A percentile compares a stretch with the other conserved stretches of the same genome.
Evolutionary conservation across 768 basidiomycete species (phyloP).

Genomic region (Mycena belliarum): DNA sequence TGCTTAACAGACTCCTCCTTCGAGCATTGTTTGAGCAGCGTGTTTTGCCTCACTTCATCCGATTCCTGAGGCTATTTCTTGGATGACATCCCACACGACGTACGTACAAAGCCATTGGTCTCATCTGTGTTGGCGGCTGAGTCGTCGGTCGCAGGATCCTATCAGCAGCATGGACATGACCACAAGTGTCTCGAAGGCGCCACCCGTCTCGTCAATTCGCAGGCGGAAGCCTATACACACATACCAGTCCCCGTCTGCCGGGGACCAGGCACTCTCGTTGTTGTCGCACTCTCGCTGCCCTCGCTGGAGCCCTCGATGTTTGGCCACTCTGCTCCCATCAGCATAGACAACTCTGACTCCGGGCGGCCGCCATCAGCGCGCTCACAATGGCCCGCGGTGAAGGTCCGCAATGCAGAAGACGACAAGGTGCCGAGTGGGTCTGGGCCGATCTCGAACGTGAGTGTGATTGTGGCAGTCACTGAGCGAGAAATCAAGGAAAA

Average conservation of each 20-base stretch:
- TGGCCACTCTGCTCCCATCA: conserved; percentile 53
- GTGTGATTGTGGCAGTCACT: conserved; percentile 18
- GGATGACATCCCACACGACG: background rate
- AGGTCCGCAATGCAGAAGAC: conserved; percentile 48
- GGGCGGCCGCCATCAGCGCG: conserved; percentile 46
- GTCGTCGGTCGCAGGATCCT: background rate
- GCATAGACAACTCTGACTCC: conserved; percentile 40
- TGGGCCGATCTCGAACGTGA: conserved; percentile 17
- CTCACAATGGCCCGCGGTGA: conserved; percentile 48
- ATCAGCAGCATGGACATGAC: conserved; percentile 2
- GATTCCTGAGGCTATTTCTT: background rate
- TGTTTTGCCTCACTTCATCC: too few relatives aligned
- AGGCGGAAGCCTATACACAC: conserved; percentile 59
- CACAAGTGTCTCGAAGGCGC: conserved; percentile 9
- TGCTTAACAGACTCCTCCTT: background rate
- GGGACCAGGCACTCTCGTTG: conserved; percentile 17
- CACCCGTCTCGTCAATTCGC: conserved; percentile 30
- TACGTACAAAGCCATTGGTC: background rate
- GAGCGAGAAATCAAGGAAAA: conserved; percentile 27
- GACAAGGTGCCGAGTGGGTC: conserved; percentile 27
- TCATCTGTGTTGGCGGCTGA: conserved; percentile 1
- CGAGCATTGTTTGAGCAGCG: too few relatives aligned
- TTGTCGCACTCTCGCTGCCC: conserved; percentile 55
- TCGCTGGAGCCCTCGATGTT: conserved; percentile 58
- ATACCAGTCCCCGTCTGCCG: conserved; percentile 55